phyloP scores from a whole-genome alignment of 495 filamentous ascomycete genomes.

The Penicillium paradoxum region DNA sequence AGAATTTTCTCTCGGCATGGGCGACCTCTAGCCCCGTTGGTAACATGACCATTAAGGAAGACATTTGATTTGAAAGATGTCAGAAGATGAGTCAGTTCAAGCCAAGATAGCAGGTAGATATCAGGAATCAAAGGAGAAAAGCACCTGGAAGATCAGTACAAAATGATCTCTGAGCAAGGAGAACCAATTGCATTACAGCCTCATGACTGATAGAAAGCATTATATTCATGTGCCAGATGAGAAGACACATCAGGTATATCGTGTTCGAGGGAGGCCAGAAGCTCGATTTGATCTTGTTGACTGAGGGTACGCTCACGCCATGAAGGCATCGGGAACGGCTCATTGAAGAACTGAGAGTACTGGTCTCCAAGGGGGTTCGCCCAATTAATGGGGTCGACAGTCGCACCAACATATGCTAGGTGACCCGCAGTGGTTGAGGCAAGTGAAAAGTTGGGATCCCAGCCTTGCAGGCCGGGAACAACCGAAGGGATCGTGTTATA shows the following conservation, averaged over 20 bases:
- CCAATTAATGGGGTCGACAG: constrained; percentile 39
- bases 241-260: constrained; percentile 51
- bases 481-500: constrained; percentile 43
- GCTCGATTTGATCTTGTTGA: constrained; percentile 64
- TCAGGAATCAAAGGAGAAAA: neutral
- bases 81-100: constrained; percentile 7
- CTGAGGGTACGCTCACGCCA: constrained; percentile 60
- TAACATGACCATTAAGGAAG: neutral
- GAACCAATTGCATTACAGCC: neutral
- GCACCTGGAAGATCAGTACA: neutral
- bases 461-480: constrained; percentile 45
- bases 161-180: neutral
- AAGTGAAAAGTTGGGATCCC: constrained; percentile 40
- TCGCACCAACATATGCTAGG: constrained; percentile 37
- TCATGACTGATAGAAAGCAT: constrained; percentile 53
- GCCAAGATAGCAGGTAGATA: neutral
- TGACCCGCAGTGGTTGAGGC: constrained; percentile 40
- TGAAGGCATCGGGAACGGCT: constrained; percentile 38
- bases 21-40: constrained; percentile 1
- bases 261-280: constrained; percentile 61
- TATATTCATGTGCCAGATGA: constrained; percentile 52
- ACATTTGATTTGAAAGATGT: neutral
- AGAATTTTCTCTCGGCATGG: neutral
- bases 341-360: constrained; percentile 48
- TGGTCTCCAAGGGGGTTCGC: constrained; percentile 41